phyloP scores from a whole-genome alignment of 1,284 basidiomycete genomes.

The Psilocybe mexicana region DNA sequence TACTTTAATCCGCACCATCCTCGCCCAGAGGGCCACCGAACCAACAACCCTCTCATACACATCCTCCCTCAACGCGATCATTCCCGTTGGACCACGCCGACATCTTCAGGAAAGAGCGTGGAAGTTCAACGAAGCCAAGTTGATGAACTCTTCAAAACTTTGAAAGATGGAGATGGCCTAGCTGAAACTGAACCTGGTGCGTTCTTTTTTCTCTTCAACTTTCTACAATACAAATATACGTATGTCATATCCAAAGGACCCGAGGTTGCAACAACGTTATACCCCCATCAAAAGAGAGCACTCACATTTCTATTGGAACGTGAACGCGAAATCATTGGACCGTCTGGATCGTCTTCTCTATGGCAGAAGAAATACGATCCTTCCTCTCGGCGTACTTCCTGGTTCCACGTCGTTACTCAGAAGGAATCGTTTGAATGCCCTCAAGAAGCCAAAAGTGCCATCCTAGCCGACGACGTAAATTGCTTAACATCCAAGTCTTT shows the following conservation, averaged over 20 bases:
- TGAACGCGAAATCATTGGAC: slow-evolving; percentile 68
- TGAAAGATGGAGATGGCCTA: slow-evolving; percentile 87
- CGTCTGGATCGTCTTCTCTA: slow-evolving; percentile 67
- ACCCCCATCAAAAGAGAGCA: slow-evolving; percentile 98
- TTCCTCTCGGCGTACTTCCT: slow-evolving; percentile 50
- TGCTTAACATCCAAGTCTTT: slow-evolving; percentile 11
- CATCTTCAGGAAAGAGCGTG: slow-evolving; percentile 74
- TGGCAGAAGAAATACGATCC: slow-evolving; percentile 71
- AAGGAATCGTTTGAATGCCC: slow-evolving; percentile 71
- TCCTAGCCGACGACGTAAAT: slow-evolving; percentile 91
- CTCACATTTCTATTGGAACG: slow-evolving; percentile 95
- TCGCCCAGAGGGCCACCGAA: slow-evolving; percentile 65
- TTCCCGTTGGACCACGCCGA: slow-evolving; percentile 59
- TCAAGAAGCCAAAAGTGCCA: slow-evolving; percentile 82
- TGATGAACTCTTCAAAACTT: slow-evolving; percentile 88
- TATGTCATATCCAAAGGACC: slow-evolving; percentile 45
- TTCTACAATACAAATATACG: slow-evolving; percentile 1
- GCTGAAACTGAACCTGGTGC: slow-evolving; percentile 81
- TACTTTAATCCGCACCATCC: slow-evolving; percentile 91
- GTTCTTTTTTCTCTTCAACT: slow-evolving; percentile 28
- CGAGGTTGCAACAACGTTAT: slow-evolving; percentile 88
- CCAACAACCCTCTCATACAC: slow-evolving; percentile 37
- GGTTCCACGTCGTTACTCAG: slow-evolving; percentile 88
- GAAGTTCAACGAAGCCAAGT: slow-evolving; percentile 94
- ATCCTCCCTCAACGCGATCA: slow-evolving; percentile 44